Evolutionary conservation across 139 green algal species (phyloP).

Genomic region (Gonium pectorale): DNA sequence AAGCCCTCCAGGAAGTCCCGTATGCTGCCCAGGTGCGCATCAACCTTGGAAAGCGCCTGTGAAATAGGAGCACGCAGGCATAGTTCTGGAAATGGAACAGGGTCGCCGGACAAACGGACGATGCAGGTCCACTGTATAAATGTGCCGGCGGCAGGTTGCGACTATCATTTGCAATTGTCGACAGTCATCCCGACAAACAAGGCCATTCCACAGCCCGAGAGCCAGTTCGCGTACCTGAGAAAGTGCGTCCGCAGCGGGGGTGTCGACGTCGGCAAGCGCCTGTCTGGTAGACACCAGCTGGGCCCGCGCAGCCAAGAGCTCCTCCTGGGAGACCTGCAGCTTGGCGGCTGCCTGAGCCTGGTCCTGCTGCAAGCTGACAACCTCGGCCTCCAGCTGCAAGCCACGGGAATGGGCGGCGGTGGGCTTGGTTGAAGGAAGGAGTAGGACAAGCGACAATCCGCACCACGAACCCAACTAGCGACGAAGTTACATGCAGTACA

Average conservation of each 20-base stretch:
- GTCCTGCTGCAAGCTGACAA: conserved; percentile 35
- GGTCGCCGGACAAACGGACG: too few species aligned
- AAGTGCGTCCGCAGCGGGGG: not conserved
- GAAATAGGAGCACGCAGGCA: not conserved
- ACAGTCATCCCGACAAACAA: too few species aligned
- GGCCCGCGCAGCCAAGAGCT: not conserved
- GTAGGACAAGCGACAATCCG: too few species aligned
- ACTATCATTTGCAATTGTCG: not conserved
- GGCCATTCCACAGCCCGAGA: too few species aligned
- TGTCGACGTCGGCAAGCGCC: not conserved
- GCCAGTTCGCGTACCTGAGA: too few species aligned
- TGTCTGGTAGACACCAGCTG: not conserved
- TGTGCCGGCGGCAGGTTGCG: too few species aligned
- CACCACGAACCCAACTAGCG: too few species aligned
- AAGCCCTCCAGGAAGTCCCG: conserved; percentile 23
- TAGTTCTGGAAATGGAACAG: not conserved
- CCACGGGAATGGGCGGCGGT: not conserved
- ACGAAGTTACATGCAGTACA: too few species aligned
- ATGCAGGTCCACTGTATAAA: too few species aligned
- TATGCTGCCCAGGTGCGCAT: conserved; percentile 9
- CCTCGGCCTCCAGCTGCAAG: conserved; percentile 38
- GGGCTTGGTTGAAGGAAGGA: not conserved
- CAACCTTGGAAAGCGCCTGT: conserved; percentile 21
- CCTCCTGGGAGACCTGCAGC: conserved; percentile 35
- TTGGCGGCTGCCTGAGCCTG: conserved; percentile 32